phyloP scores from a whole-genome alignment of 306 rosid species.

The Vicia faba region DNA sequence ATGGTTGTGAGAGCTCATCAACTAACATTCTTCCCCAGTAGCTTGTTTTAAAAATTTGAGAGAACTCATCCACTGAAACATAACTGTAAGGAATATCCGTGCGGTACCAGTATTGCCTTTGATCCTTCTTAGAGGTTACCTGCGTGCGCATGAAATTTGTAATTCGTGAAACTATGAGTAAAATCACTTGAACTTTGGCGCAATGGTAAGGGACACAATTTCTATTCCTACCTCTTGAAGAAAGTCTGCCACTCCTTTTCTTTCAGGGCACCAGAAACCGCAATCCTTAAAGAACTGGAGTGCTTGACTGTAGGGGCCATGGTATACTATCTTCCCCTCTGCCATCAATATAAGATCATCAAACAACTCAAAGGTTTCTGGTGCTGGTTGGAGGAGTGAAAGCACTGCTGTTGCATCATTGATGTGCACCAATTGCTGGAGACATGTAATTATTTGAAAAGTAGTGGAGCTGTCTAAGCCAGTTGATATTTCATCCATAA shows the following conservation, averaged over 20 bases:
- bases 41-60: conserved; percentile 53
- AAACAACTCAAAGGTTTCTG: conserved; percentile 76
- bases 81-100: conserved; percentile 59
- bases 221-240: conserved; percentile 67
- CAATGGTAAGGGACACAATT: conserved; percentile 17
- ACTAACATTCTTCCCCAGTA: conserved; percentile 56
- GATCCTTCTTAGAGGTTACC: conserved; percentile 79
- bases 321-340: conserved; percentile 78
- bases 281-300: conserved; percentile 66
- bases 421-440: conserved; percentile 75
- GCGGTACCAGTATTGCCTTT: conserved; percentile 68
- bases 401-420: conserved; percentile 69
- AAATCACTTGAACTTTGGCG: conserved; percentile 20
- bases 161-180: conserved; percentile 22
- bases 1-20: conserved; percentile 58
- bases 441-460: conserved; percentile 73
- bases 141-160: conserved; percentile 45
- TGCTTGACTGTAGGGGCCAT: conserved; percentile 61
- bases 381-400: conserved; percentile 92
- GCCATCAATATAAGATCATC: conserved; percentile 80
- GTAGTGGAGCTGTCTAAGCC: conserved; percentile 89
- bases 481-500: conserved; percentile 89
- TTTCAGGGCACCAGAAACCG: conserved; percentile 84
- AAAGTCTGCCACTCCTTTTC: conserved; percentile 91
- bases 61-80: conserved; percentile 63